phyloP scores from a whole-genome alignment of 257 asterid species.

The Mitragyna speciosa region DNA sequence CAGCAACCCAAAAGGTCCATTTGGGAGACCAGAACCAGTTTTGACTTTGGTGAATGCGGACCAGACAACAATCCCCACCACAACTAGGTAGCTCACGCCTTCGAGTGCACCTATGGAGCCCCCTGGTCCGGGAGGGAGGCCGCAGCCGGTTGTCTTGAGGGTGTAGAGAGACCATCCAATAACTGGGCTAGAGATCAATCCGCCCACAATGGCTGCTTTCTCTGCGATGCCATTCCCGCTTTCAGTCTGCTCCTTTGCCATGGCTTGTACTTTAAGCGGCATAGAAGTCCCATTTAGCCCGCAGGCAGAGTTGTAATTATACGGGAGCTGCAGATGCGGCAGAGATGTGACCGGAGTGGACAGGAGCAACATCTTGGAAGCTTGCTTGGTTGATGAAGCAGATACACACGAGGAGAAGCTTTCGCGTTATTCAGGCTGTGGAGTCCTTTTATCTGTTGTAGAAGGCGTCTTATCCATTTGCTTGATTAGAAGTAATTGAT shows the following conservation, averaged over 20 bases:
- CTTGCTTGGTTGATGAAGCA: constrained; percentile 8
- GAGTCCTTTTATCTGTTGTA: background rate
- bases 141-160: constrained; percentile 83
- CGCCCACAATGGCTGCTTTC: constrained; percentile 49
- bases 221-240: constrained; percentile 35
- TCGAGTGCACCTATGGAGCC: constrained; percentile 88
- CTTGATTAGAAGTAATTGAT: background rate
- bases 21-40: constrained; percentile 89
- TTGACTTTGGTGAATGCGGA: constrained; percentile 70
- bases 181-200: constrained; percentile 67
- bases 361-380: constrained; percentile 30
- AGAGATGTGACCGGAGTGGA: constrained; percentile 11
- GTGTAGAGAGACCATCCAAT: constrained; percentile 94
- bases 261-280: constrained; percentile 31
- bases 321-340: background rate
- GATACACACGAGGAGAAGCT: too few relatives aligned
- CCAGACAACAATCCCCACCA: constrained; percentile 80
- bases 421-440: too few relatives aligned
- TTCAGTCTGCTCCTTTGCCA: constrained; percentile 54
- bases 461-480: constrained; percentile 9
- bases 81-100: constrained; percentile 83
- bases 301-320: background rate
- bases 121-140: constrained; percentile 92
- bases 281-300: background rate
- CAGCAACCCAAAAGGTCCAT: constrained; percentile 75